Percentiles rank a stretch among this genome's conserved stretches.
Conservation (phyloP, 495 filamentous ascomycete genomes). For the Aspergillus cavernicola region DNA sequence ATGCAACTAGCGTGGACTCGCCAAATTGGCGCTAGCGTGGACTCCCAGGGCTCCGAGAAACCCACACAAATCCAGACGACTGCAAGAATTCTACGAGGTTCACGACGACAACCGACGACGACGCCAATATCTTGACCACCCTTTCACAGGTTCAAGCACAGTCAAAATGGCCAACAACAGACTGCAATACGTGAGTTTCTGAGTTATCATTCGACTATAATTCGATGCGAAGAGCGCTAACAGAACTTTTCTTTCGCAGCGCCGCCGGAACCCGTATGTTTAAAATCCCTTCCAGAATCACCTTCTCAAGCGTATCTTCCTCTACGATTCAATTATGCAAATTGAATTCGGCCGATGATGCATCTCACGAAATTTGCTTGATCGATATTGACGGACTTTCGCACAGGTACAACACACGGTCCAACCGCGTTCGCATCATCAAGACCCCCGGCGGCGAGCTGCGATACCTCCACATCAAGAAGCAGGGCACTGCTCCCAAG, state of each 20-base stretch:
- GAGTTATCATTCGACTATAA: not conserved
- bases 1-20: constrained; percentile 35
- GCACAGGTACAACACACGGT: constrained; percentile 87
- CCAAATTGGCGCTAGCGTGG: constrained; percentile 49
- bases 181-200: constrained; percentile 66
- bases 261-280: constrained; percentile 89
- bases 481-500: constrained; percentile 92
- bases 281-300: constrained; percentile 21
- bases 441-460: constrained; percentile 95
- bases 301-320: constrained; percentile 8
- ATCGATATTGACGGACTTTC: constrained; percentile 35
- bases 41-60: constrained; percentile 36
- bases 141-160: constrained; percentile 43
- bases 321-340: constrained; percentile 12
- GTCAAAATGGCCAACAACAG: constrained; percentile 65
- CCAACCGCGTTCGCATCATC: constrained; percentile 93
- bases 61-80: constrained; percentile 48
- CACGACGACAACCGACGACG: constrained; percentile 58
- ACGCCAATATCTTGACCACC: constrained; percentile 46
- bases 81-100: constrained; percentile 42
- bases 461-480: constrained; percentile 97
- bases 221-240: constrained; percentile 20
- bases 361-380: constrained; percentile 9
- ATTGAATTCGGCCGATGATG: not conserved
- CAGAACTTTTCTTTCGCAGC: constrained; percentile 41